A percentile compares a stretch with the other conserved stretches of the same genome.
Conservation (phyloP, 2,329 filamentous ascomycete genomes). For the Fusarium proliferatum region DNA sequence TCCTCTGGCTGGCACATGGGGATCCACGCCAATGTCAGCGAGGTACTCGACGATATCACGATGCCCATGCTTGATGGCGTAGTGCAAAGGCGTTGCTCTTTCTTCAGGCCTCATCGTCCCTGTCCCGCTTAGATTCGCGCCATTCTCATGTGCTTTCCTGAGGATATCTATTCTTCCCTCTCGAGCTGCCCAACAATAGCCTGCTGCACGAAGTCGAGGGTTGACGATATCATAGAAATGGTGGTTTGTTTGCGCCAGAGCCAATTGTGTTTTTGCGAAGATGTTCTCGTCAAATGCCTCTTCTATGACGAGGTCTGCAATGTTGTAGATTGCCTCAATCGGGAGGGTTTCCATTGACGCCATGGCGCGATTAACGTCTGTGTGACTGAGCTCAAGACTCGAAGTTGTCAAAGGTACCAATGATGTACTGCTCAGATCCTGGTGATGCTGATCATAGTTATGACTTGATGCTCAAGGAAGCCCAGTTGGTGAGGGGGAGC, state of each 20-base stretch:
- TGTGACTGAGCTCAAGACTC: neutral
- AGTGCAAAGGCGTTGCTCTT: constrained; percentile 11
- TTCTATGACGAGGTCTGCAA: neutral
- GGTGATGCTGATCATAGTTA: neutral
- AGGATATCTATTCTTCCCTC: constrained; percentile 10
- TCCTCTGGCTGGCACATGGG: constrained; percentile 1
- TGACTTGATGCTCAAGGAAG: neutral
- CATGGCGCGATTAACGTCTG: neutral
- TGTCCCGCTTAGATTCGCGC: constrained; percentile 2
- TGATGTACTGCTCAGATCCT: neutral
- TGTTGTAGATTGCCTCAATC: neutral
- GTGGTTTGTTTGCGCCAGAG: constrained; percentile 13
- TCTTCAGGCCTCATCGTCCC: neutral
- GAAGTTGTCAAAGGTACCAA: neutral
- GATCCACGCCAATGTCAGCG: constrained; percentile 4
- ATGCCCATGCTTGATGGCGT: constrained; percentile 20
- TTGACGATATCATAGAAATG: constrained; percentile 17
- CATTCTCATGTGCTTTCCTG: constrained; percentile 8
- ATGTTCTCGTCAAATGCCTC: neutral
- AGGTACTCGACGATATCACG: constrained; percentile 21
- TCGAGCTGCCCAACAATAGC: constrained; percentile 11
- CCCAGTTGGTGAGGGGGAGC: neutral
- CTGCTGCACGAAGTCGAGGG: constrained; percentile 1
- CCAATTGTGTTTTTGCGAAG: neutral
- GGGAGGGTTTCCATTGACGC: constrained; percentile 1